Evolutionary conservation across 164 flowering plant genomes (phyloP).

Genomic region (Aristolochia contorta): DNA sequence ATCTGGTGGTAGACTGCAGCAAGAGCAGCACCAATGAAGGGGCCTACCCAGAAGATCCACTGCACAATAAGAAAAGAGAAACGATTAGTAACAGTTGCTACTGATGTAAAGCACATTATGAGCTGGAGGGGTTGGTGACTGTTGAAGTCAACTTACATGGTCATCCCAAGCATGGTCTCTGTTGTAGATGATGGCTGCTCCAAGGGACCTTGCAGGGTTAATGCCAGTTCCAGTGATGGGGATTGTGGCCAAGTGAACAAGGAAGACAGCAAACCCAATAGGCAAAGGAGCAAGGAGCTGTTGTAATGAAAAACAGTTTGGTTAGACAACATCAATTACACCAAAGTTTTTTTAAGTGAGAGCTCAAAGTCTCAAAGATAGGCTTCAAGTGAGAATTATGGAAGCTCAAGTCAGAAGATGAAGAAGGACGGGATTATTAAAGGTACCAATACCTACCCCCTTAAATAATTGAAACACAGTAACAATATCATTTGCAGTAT

Average conservation of each 20-base stretch:
- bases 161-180: constrained; percentile 50
- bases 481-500: no score
- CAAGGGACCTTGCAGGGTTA: constrained; percentile 69
- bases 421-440: no score
- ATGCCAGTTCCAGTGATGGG: constrained; percentile 71
- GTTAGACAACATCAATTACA: neutral
- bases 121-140: no score
- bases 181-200: constrained; percentile 63
- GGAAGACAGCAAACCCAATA: constrained; percentile 61
- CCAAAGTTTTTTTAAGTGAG: no score
- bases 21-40: constrained; percentile 55
- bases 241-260: constrained; percentile 70
- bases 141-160: no score
- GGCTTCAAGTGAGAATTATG: neutral
- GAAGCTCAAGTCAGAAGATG: no score
- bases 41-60: constrained; percentile 69
- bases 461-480: no score
- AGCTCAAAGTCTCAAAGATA: neutral
- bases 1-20: constrained; percentile 53
- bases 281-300: constrained; percentile 62
- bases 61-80: constrained; percentile 4
- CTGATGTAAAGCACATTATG: no score
- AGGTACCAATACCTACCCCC: no score
- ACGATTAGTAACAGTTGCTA: neutral
- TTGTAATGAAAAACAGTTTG: neutral